Percentiles rank a stretch among this genome's conserved stretches.
Evolutionary conservation across 768 basidiomycete species (phyloP).

Genomic region (Hygrocybe punicea): DNA sequence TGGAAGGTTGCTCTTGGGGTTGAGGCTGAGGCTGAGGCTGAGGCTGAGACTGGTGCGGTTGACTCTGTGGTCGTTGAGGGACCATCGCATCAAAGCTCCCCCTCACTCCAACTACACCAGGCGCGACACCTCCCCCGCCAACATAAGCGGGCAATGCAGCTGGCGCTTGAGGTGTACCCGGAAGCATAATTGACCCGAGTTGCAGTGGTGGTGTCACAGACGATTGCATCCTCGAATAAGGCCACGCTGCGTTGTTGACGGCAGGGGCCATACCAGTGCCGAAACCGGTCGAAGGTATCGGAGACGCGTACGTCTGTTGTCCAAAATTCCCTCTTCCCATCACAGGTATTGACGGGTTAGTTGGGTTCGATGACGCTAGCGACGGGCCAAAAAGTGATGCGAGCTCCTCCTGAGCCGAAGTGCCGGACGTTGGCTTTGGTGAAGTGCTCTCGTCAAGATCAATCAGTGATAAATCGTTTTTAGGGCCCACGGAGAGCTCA

Average conservation of each 20-base stretch:
- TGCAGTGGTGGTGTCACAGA: constrained; percentile 6
- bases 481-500: constrained; percentile 43
- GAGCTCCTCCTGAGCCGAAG: constrained; percentile 50
- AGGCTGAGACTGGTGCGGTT: constrained; percentile 11
- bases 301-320: constrained; percentile 11
- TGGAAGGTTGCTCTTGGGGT: constrained; percentile 14
- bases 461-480: constrained; percentile 56
- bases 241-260: constrained; percentile 27
- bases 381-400: constrained; percentile 53
- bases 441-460: constrained; percentile 62
- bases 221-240: constrained; percentile 10
- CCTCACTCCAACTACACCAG: not conserved
- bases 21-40: constrained; percentile 13
- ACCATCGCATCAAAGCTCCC: constrained; percentile 2
- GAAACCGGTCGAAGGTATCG: not conserved
- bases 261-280: not conserved
- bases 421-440: constrained; percentile 19
- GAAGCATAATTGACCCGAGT: constrained; percentile 42
- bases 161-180: constrained; percentile 33
- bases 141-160: not conserved
- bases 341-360: constrained; percentile 10
- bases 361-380: constrained; percentile 3
- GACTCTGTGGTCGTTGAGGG: constrained; percentile 4
- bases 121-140: not conserved
- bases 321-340: not conserved